Evolutionary conservation across 1,284 basidiomycete species (phyloP), one percentile per base, ranked within the genome.

Genomic region (Heliocybe sulcata): DNA sequence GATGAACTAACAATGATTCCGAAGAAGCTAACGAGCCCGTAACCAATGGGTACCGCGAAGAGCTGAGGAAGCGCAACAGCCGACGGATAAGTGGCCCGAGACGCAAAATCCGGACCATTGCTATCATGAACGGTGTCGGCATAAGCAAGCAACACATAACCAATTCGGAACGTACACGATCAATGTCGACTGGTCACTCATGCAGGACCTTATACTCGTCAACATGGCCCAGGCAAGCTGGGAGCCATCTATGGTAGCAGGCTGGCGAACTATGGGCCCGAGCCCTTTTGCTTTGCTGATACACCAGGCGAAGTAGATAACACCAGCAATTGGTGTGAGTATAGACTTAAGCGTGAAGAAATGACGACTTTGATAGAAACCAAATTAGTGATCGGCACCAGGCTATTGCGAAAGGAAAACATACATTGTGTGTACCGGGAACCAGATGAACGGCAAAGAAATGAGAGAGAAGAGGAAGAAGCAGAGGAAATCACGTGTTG

Each of bases 381-480:
- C 4, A 31, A 31, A 12, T 31, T 12, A 31, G 29, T 12, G 29
- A 31, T 31, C 4, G 29, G 12, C 29, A 31, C 29, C n/a, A 59
- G 83, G 86, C 50, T 1, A 31, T 38, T 31, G 50, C 8, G 22
- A n/a, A 26, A 48, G 6, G 52, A 14, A 48, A 53, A 29, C 79
- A 56, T 62, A 83, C 82, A 93, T 84, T 66, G 87, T 81, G 72
- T 92, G 87, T 45, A 92, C 82, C 2, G 87, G 87, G 56, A 90
- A 85, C 82, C 83, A 90, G 58, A 92, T 87, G 27, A 85, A 81
- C 2, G 89, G 87, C 11, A 94, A 74, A 29, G 83, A 88, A 54
- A 92, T 76, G 45, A 92, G 70, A 82, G 89, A 92, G 75, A 93
- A 95, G 58, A 94, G 73, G 75, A 94, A 85, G 79, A 94, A 95